Conservation (phyloP, 495 filamentous ascomycete genomes). For the Stereocaulon alpinum region DNA sequence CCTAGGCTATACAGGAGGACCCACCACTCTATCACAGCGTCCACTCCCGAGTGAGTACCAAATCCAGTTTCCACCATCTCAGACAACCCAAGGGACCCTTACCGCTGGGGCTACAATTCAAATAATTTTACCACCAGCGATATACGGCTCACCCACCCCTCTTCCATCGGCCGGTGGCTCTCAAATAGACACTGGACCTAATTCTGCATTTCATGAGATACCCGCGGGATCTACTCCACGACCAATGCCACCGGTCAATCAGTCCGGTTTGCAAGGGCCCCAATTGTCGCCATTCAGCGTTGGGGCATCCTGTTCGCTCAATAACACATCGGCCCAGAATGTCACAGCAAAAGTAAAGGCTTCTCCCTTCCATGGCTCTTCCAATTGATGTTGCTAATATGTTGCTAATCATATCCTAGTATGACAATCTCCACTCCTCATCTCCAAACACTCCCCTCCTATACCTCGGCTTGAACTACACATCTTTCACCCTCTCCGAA, state of each 20-base stretch:
- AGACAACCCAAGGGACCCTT: neutral
- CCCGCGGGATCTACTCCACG: neutral
- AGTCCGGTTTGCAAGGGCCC: neutral
- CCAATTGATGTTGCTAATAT: neutral
- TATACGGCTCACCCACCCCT: neutral
- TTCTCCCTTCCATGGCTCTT: neutral
- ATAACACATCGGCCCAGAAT: conserved; percentile 1
- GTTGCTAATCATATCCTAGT: neutral
- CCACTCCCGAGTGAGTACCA: neutral
- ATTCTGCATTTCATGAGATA: neutral
- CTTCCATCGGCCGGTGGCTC: neutral
- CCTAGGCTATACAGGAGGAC: neutral
- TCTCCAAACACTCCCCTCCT: neutral
- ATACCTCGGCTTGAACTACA: conserved; percentile 16
- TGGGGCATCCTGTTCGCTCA: neutral
- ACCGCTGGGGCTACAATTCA: neutral
- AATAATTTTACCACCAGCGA: neutral
- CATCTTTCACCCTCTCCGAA: conserved; percentile 9
- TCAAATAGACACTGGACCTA: neutral
- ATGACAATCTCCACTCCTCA: neutral
- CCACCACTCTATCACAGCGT: neutral
- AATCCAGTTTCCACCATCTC: neutral
- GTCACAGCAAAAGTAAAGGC: conserved; percentile 9
- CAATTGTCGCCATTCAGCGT: neutral
- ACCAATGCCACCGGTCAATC: neutral